Evolutionary conservation across 257 asterid species (phyloP), one percentile per base, ranked within the genome.

Genomic region (Solanum piurae): DNA sequence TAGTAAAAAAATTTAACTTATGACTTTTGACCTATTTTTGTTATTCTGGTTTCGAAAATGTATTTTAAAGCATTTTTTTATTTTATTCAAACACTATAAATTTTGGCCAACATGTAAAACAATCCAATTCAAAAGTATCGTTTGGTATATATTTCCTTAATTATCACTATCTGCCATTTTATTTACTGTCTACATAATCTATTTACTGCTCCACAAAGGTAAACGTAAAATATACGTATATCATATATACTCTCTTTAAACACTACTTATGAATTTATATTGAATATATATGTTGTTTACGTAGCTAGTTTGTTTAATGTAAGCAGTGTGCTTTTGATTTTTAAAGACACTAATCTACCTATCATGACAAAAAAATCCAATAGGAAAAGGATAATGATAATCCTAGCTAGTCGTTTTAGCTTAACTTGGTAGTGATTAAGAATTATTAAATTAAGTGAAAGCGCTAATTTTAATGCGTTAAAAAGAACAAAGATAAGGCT

Each of bases 141-240:
- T 76, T 76, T 40, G 60, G 5, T 76, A 38, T 36, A 34, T 73
- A 40, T 34, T 11, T 72, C 13, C 12, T 12, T 23, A 37, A 5
- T 21, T 75, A 75, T 11, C 55, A 37, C 33, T 21, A 76, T 76
- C 21, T 7, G 5, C 2, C 21, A 38, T 20, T 76, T 13, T 7
- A 10, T 38, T 40, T 77, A n/a, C 44, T 9, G 4, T 71, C 7
- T 11, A n/a, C 5, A 62, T 3, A 9, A n/a, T 2, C 31, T 62
- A 0, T n/a, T 1, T 4, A 20, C 0, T 20, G 0, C 12, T 10
- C 11, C 27, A 58, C 12, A 62, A 20, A 9, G 7, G 3, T n/a
- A 23, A 4, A 20, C 1, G 0, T 62, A 62, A 62, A 0, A 62
- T 62, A 4, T 62, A 5, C 4, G 3, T 62, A 62, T 0, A 62